phyloP scores from a whole-genome alignment of 2,329 filamentous ascomycete genomes.

The Pseudogymnoascus sp. region DNA sequence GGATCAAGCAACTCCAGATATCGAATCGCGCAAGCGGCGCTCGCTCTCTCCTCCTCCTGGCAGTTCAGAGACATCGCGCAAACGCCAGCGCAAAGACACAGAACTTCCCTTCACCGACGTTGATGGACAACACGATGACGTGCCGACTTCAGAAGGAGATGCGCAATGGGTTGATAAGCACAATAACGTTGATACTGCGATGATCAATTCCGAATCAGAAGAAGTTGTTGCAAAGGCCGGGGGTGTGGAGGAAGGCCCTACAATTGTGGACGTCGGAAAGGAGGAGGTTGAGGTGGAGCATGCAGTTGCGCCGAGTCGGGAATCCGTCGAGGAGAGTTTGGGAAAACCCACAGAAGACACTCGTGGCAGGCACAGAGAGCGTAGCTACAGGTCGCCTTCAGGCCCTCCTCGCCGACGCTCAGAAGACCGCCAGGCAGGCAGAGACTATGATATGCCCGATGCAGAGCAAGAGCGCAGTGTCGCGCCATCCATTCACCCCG shows the following conservation, averaged over 20 bases:
- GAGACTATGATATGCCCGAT: constrained; percentile 12
- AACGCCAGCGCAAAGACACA: constrained; percentile 39
- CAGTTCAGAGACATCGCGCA: constrained; percentile 45
- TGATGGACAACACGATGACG: constrained; percentile 12
- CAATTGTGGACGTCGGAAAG: constrained; percentile 17
- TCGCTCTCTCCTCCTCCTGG: constrained; percentile 55
- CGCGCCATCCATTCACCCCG: constrained; percentile 58
- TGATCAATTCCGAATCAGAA: constrained; percentile 12
- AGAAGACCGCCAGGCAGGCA: constrained; percentile 13
- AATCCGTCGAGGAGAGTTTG: background rate
- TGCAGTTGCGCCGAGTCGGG: background rate
- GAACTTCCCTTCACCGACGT: constrained; percentile 9
- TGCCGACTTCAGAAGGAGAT: constrained; percentile 16
- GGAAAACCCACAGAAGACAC: background rate
- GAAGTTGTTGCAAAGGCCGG: constrained; percentile 8
- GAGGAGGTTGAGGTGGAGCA: constrained; percentile 16
- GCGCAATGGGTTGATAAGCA: constrained; percentile 23
- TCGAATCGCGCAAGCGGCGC: constrained; percentile 59
- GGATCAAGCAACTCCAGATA: constrained; percentile 40
- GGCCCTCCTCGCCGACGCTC: background rate
- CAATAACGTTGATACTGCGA: constrained; percentile 17
- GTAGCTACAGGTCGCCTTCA: background rate
- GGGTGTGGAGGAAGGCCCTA: constrained; percentile 12
- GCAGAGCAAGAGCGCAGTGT: constrained; percentile 28
- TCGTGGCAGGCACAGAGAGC: background rate